Percentiles rank a stretch among this genome's conserved stretches.
phyloP scores from a whole-genome alignment of 768 basidiomycete species.

The Fomitopsis serialis region DNA sequence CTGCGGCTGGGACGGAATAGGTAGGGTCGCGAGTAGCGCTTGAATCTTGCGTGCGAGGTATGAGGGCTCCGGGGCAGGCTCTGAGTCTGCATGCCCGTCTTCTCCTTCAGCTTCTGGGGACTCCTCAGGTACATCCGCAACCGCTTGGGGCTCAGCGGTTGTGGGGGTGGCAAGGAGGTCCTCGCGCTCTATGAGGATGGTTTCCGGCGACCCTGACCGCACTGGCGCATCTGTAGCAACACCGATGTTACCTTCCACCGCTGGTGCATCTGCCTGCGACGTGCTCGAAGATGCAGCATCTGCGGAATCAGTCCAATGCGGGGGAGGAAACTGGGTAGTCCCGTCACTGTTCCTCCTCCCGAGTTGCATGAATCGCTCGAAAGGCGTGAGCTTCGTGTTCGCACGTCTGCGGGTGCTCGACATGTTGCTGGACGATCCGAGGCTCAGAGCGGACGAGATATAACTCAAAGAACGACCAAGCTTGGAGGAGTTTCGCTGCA shows the following conservation, averaged over 20 bases:
- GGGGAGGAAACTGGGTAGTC: constrained; percentile 9
- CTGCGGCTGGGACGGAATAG: constrained; percentile 23
- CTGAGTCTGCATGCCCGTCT: constrained; percentile 6
- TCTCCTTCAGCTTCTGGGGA: not conserved
- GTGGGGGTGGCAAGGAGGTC: not conserved
- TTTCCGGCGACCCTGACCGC: constrained; percentile 1
- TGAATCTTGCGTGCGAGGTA: constrained; percentile 50
- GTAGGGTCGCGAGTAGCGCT: constrained; percentile 41
- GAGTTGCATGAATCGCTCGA: constrained; percentile 18
- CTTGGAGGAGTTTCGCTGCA: too few species aligned
- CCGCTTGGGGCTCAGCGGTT: not conserved
- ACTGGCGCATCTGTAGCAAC: not conserved
- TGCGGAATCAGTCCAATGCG: constrained; percentile 4
- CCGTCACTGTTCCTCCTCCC: constrained; percentile 12
- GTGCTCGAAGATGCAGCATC: not conserved
- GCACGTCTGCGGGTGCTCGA: not conserved
- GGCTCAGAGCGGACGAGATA: too few species aligned
- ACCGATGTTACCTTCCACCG: not conserved
- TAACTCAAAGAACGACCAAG: too few species aligned
- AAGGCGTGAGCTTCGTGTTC: constrained; percentile 9
- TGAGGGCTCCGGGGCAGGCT: constrained; percentile 30
- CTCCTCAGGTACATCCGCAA: not conserved
- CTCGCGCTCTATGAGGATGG: not conserved
- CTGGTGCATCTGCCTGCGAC: too few species aligned
- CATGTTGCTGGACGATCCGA: too few species aligned